Evolutionary conservation across 805 yeast genomes (phyloP), one percentile per base, ranked within the genome.

Genomic region (Teunomyces tritomae): DNA sequence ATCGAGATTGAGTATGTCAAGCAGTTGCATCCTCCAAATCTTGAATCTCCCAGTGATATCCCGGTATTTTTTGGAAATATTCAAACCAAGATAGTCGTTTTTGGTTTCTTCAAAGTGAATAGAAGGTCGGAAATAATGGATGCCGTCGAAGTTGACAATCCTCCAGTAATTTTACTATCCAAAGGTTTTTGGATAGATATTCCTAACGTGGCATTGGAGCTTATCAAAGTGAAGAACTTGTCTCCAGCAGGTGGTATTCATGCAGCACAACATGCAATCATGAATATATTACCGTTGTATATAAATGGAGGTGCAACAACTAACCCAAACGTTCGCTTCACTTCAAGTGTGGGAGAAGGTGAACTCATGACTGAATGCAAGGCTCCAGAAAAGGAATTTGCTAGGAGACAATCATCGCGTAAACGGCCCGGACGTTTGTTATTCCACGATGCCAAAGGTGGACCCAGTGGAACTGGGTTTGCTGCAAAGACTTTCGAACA

Each of bases 331-430:
- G 65, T 60, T 8, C 55, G 64, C 28, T 67, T 61, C 45, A 52
- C 54, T 8, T 62, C 70, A 1, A 61, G 48, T 33, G 52, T 67
- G 2, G 73, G 72, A 0, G 71, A 68, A 36, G 55, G 73, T 2
- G 99, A 94, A 56, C 76, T 94, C 10, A 80, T 79, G 39, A 89
- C 98, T 0, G 99, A 94, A 64, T 94, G 99, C 65, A 94, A 94
- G 59, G 97, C 98, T 0, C 97, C 99, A 0, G 96, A 90, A 54
- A 94, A 94, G 58, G 99, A 94, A 61, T 88, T 92, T 73, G 88
- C 96, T 1, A 76, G 77, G 43, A 67, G 89, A 27, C 87, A 87
- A 58, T 78, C 92, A 0, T 65, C 67, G 13, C 70, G 99, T 35
- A 80, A 78, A 48, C 70, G 99, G 36, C 98, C 98, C 0, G 96